These are phyloP conservation scores for Rubia peregrina DNA, from an alignment of 305 asterid species.

Conservation along the genomic window DNA sequence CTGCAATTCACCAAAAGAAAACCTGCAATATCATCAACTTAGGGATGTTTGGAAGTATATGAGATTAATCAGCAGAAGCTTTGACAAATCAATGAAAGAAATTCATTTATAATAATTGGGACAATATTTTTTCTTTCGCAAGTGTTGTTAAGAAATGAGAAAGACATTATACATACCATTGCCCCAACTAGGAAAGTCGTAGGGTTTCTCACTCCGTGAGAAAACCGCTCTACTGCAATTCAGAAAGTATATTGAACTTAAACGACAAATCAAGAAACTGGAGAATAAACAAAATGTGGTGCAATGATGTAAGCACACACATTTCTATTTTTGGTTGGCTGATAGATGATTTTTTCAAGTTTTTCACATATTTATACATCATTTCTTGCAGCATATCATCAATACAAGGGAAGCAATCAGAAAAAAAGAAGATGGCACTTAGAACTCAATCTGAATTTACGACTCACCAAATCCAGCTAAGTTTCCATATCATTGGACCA, in stretches of 20 bases:
- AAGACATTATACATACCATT: constrained; percentile 50
- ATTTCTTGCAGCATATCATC: neutral
- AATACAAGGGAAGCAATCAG: neutral
- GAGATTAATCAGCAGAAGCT: neutral
- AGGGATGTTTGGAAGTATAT: neutral
- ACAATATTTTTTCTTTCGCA: constrained; percentile 3
- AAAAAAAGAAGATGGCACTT: too few species aligned
- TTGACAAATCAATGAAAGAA: neutral
- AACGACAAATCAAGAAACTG: constrained; percentile 16
- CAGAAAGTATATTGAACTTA: constrained; percentile 18
- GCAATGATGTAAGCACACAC: neutral
- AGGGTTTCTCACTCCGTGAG: constrained; percentile 84
- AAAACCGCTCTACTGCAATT: constrained; percentile 76
- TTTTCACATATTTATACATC: neutral
- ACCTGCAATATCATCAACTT: constrained; percentile 29
- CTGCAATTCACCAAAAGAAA: too few species aligned
- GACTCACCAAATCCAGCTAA: constrained; percentile 82
- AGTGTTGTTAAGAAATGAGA: neutral
- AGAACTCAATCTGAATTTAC: constrained; percentile 23
- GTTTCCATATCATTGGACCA: constrained; percentile 68
- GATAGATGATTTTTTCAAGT: too few species aligned
- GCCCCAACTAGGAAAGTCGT: constrained; percentile 88
- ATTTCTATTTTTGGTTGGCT: neutral
- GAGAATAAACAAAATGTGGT: constrained; percentile 9
- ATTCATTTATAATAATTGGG: neutral